Evolutionary conservation across 306 rosid genomes (phyloP).

Genomic region (Vicia faba): DNA sequence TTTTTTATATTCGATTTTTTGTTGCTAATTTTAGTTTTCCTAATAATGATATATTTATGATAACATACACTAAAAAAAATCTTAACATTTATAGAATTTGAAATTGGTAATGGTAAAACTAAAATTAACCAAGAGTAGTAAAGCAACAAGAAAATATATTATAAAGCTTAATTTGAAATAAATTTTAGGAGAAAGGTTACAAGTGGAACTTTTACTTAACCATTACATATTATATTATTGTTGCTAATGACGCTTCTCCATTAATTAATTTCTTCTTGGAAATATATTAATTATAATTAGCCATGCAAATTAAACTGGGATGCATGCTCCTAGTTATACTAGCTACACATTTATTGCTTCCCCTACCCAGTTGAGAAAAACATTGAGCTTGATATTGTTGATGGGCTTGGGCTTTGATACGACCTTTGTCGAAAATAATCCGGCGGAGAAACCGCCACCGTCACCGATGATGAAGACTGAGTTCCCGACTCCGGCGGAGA

Average conservation of each 20-base stretch:
- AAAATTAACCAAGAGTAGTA: not conserved
- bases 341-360: not conserved
- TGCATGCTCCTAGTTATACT: slow-evolving; percentile 34
- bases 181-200: slow-evolving; percentile 33
- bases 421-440: slow-evolving; percentile 72
- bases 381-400: slow-evolving; percentile 65
- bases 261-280: slow-evolving; percentile 35
- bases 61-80: too few relatives aligned
- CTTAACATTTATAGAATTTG: not conserved
- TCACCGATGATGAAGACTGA: slow-evolving; percentile 67
- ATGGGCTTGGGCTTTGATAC: slow-evolving; percentile 54
- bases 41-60: too few relatives aligned
- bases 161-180: slow-evolving; percentile 31
- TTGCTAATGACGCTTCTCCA: slow-evolving; percentile 35
- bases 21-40: too few relatives aligned
- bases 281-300: slow-evolving; percentile 20
- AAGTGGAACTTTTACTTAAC: slow-evolving; percentile 2
- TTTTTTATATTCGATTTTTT: too few relatives aligned
- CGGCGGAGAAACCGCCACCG: slow-evolving; percentile 83
- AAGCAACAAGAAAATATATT: not conserved
- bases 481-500: slow-evolving; percentile 74
- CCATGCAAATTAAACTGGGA: slow-evolving; percentile 43
- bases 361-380: slow-evolving; percentile 70
- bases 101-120: too few relatives aligned
- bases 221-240: not conserved